Evolutionary conservation across 2,329 filamentous ascomycete species (phyloP), one percentile per base, ranked within the genome.

Genomic region (Ilyonectria destructans): DNA sequence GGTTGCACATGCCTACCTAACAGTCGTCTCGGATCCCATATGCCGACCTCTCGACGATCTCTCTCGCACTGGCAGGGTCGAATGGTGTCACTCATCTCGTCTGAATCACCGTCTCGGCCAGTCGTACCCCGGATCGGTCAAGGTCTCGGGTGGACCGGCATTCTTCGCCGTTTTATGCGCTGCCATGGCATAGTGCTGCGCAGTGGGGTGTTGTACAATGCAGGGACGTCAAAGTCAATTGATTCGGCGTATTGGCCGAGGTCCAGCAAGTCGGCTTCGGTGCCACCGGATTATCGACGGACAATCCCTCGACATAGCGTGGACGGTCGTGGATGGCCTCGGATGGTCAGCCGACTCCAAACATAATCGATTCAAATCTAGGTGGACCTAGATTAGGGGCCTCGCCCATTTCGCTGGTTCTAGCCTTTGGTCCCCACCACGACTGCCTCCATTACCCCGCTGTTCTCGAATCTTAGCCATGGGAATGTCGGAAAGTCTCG

Each of bases 401-500:
- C 56, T 72, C 60, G 65, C 43, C 58, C 66, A 72, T 59, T 63
- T 63, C 35, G 70, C 66, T 65, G 58, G 57, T 62, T 61, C 66
- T 62, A 69, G 62, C 61, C 59, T 71, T 69, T 19, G 26, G 68
- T 75, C 74, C 66, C 74, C 74, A 76, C 74, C 68, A 52, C 68
- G 65, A 66, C 68, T 72, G 52, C 64, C 66, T 54, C 71, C 57
- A 59, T 69, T 77, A 75, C 74, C 76, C 75, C 76, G 75, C 75
- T 71, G 73, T 69, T 69, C 71, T 69, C 74, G 70, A 70, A 74
- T 65, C 71, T 69, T 72, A 63, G 64, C 23, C 72, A 62, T 76
- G 74, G 74, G 72, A 68, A 75, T 75, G 67, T 56, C 70, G 68
- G 56, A 68, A 67, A 69, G 64, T 58, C 70, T 72, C 69, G 65